These are phyloP conservation scores for Ceratonia siliqua DNA, from an alignment of 306 rosid genomes.

Conservation along the genomic window DNA sequence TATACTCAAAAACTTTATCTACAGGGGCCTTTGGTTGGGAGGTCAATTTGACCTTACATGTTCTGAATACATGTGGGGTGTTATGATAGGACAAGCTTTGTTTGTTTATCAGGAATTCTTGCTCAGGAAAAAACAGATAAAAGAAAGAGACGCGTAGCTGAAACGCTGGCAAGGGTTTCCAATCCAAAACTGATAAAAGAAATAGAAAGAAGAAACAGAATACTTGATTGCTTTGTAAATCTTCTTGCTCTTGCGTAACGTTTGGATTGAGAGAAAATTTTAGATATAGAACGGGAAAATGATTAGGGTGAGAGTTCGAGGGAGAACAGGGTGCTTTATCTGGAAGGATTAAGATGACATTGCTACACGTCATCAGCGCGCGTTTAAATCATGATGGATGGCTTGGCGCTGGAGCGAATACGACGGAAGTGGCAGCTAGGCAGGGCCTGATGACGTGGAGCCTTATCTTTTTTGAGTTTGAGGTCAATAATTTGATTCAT, in stretches of 20 bases:
- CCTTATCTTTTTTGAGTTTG: constrained; percentile 45
- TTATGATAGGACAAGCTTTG: constrained; percentile 26
- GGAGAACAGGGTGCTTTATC: neutral
- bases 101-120: constrained; percentile 32
- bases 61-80: constrained; percentile 29
- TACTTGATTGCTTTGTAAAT: neutral
- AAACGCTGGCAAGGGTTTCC: neutral
- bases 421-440: neutral
- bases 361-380: constrained; percentile 24
- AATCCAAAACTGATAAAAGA: neutral
- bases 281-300: neutral
- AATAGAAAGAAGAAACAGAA: neutral
- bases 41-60: neutral
- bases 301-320: constrained; percentile 4
- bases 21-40: constrained; percentile 32
- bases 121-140: neutral
- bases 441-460: constrained; percentile 41
- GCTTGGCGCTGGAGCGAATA: constrained; percentile 26
- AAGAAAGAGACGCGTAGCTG: constrained; percentile 1
- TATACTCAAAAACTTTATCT: constrained; percentile 35
- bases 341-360: neutral
- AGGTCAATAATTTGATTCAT: too few relatives aligned
- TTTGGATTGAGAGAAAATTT: constrained; percentile 25
- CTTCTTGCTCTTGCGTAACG: neutral
- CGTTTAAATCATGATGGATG: neutral